These are phyloP conservation scores for Candida awuae DNA, from an alignment of 805 yeast genomes.

Conservation along the genomic window DNA sequence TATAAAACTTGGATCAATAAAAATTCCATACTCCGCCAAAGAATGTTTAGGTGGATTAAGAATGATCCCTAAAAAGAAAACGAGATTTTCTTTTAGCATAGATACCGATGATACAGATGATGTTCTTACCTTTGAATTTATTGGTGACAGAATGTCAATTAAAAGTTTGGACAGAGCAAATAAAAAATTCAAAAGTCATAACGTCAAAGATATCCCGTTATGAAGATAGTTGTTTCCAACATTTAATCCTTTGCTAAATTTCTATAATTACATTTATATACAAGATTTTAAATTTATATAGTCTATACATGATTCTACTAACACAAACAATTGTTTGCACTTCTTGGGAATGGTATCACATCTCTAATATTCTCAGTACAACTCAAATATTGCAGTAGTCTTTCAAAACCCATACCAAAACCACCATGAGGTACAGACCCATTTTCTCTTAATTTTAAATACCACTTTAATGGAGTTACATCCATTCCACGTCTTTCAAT, in stretches of 20 bases:
- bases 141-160: conserved; percentile 73
- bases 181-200: conserved; percentile 75
- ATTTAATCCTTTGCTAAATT: conserved; percentile 1
- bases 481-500: conserved; percentile 53
- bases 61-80: conserved; percentile 58
- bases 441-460: conserved; percentile 57
- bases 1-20: conserved; percentile 15
- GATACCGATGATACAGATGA: conserved; percentile 20
- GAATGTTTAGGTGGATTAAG: conserved; percentile 54
- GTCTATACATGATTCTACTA: no score
- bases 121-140: conserved; percentile 48
- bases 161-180: conserved; percentile 76
- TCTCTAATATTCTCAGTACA: conserved; percentile 79
- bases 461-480: conserved; percentile 64
- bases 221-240: conserved; percentile 1
- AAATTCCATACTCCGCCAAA: conserved; percentile 16
- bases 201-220: conserved; percentile 34
- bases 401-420: conserved; percentile 90
- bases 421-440: conserved; percentile 96
- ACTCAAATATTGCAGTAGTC: conserved; percentile 65
- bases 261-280: background rate
- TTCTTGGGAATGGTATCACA: conserved; percentile 79
- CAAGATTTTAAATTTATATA: no score
- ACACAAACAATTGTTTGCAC: conserved; percentile 46
- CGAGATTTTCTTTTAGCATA: conserved; percentile 47